Percentiles rank a stretch among this genome's conserved stretches.
Conservation (phyloP, 2,329 filamentous ascomycete species). For the Tolypocladium guangdongense region DNA sequence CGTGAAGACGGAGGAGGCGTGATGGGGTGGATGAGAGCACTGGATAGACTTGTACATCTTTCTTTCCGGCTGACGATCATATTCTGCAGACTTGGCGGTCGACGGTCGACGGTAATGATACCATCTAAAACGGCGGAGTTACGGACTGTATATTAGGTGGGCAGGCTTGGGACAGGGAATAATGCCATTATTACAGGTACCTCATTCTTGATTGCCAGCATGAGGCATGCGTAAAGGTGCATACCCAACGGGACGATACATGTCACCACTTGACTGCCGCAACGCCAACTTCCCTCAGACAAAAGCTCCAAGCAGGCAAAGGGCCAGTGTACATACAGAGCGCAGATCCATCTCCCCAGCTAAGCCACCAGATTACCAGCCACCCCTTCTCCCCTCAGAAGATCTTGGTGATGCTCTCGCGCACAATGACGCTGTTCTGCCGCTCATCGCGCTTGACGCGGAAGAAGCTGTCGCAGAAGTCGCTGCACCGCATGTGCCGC, state of each 20-base stretch:
- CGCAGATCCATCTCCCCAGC: background rate
- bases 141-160: background rate
- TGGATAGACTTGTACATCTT: background rate
- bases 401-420: conserved; percentile 47
- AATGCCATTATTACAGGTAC: background rate
- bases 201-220: background rate
- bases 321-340: background rate
- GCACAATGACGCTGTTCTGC: conserved; percentile 80
- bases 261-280: background rate
- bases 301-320: background rate
- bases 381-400: conserved; percentile 13
- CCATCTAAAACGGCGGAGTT: background rate
- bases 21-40: background rate
- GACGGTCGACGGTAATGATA: background rate
- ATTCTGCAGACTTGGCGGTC: background rate
- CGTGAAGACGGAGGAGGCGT: background rate
- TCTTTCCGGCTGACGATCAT: background rate
- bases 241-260: background rate
- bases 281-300: background rate
- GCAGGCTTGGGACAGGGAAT: background rate
- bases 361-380: background rate
- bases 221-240: background rate
- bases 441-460: conserved; percentile 70
- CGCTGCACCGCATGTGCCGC: conserved; percentile 82
- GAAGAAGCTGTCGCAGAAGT: conserved; percentile 90